These are phyloP conservation scores for Dillenia suffruticosa DNA, from an alignment of 164 flowering plant species.

Conservation along the genomic window DNA sequence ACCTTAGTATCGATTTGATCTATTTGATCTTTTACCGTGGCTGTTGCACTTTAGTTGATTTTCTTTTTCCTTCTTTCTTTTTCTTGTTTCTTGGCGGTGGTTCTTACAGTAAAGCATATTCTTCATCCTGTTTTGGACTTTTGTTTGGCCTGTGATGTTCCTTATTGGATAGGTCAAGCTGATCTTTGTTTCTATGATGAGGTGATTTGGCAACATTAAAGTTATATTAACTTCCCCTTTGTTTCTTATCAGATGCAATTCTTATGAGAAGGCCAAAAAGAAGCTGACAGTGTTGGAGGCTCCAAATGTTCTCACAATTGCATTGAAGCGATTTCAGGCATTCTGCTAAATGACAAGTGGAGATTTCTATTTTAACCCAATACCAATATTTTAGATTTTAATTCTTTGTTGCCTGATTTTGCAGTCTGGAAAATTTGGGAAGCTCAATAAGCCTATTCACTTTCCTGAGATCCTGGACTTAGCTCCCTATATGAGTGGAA, in stretches of 20 bases:
- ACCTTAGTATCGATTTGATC: too few species aligned
- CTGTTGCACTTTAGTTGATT: too few species aligned
- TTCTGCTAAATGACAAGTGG: neutral
- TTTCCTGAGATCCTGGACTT: constrained; percentile 76
- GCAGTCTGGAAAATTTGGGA: constrained; percentile 94
- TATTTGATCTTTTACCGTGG: too few species aligned
- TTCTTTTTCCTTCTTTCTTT: too few species aligned
- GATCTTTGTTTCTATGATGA: neutral
- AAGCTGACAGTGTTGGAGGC: constrained; percentile 81
- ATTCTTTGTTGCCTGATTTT: constrained; percentile 13
- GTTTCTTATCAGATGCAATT: constrained; percentile 65
- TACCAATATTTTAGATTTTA: neutral
- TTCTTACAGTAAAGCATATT: neutral
- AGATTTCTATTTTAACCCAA: too few species aligned
- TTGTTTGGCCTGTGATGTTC: constrained; percentile 3
- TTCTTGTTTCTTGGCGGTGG: neutral
- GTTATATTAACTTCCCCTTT: neutral
- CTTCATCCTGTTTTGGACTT: neutral
- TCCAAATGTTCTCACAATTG: constrained; percentile 92
- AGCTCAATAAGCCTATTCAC: constrained; percentile 72
- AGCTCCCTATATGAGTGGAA: constrained; percentile 76
- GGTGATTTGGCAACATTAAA: too few species aligned
- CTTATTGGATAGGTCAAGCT: neutral
- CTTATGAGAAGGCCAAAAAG: constrained; percentile 92
- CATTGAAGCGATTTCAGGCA: constrained; percentile 91